Base-by-base conservation (phyloP, 2,329 filamentous ascomycete species). In the Cordyceps cicadae region DNA sequence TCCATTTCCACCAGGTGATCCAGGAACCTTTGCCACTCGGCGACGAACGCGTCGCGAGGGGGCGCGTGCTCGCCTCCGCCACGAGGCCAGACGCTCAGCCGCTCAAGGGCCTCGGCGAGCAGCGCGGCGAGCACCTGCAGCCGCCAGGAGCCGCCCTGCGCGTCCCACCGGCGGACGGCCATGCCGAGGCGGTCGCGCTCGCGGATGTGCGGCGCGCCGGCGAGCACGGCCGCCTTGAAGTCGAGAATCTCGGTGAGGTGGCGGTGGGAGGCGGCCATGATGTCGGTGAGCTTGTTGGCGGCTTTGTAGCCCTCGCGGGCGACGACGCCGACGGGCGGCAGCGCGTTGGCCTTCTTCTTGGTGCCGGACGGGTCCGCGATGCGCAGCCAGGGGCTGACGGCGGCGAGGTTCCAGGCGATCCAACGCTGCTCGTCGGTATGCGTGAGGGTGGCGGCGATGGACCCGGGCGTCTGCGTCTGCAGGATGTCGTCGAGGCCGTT, bases 301-400 rank as follows among this genome's bases (percentile, higher is more conserved):
- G 87, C 82, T 68, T 88, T 91, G 70, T 96, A 85, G 5, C 91
- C 91, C 70, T 95, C 90, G 37, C 87, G 81, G 5, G 85, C 87
- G 3, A 86, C 81, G 19, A 85, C 62, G 8, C 71, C 68, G 26
- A 72, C 67, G 2, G 69, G 78, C 0, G 87, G 84, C 21, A 81
- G 79, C 3, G 81, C 76, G 21, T 72, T 72, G 54, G 75, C 70
- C 68, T 84, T 88, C 52, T 75, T 74, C 45, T 76, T 77, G 14
- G 71, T 69, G 9, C 71, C 74, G 32, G 74, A 69, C 69, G 79
- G 67, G 64, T 75, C 70, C 64, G 75, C 61, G 8, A 80, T 65
- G 76, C 77, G 69, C 76, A 84, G 70, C 86, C 90, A 97, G 0
- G 92, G 92, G 15, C 84, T 81, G 26, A 95, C 72, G 5, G 90